Base-by-base conservation (phyloP, 768 basidiomycete species). In the Leccinum olivaceopallidum region DNA sequence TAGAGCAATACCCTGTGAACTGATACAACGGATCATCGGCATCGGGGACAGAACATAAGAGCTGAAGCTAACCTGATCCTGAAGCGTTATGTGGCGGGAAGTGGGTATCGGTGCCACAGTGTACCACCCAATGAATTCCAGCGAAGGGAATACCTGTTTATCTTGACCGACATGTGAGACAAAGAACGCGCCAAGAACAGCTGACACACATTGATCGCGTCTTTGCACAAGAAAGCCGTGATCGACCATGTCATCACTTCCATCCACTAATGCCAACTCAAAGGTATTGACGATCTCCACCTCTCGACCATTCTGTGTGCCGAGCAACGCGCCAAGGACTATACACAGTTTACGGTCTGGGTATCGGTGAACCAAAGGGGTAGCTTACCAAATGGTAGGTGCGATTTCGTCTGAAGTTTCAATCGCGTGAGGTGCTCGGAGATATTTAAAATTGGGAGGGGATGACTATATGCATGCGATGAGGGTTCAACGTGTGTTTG, bases 71-170 rank as follows among this genome's bases (percentile, higher is more conserved):
- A 88, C 95, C 80, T 97, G 94, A 71, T 92, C 87, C 71, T 98
- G 94, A 18, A 98, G 81, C 2, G 83, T 80, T 50, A 94, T 86
- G 68, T 98, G 94, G 20, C 78, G 79, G n/a, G 82, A 68, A 1
- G 87, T 87, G 0, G 94, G 94, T 12, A 79, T 77, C n/a, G 82
- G 72, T 16, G 93, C 88, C 49, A 95, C 87, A 0, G 91, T 92
- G 75, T 99, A 99, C 97, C 97, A 99, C 8, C 97, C 97, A 55
- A 99, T 91, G 70, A 99, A 89, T 71, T 98, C 97, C 36, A 98
- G 82, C 1, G 95, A 94, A 12, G 97, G 97, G 74, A 99, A 98
- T 22, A 98, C 96, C 76, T 97, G 95, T 75, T 96, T 96, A 81
- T 95, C 96, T 98, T 73, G 49, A 56, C 34, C 18, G 20, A 59